Evolutionary conservation across 2,329 filamentous ascomycete genomes (phyloP).

Genomic region (Thielaviopsis cerberus): DNA sequence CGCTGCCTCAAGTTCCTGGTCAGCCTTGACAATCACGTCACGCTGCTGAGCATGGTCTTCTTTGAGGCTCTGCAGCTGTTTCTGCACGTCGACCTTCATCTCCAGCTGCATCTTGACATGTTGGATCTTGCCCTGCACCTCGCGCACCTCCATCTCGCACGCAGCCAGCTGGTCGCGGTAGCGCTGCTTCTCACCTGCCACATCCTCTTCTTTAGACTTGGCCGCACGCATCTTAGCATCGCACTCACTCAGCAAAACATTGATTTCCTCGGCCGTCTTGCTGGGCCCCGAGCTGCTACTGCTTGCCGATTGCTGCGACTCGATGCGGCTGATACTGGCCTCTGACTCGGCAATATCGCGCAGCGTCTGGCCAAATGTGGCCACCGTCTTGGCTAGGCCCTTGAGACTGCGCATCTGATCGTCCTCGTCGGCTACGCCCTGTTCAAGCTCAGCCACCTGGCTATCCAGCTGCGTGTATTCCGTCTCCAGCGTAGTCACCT

Average conservation of each 20-base stretch:
- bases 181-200: constrained; percentile 53
- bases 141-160: constrained; percentile 60
- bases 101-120: constrained; percentile 57
- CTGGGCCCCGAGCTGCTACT: neutral
- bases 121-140: constrained; percentile 54
- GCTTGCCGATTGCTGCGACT: constrained; percentile 52
- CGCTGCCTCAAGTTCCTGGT: constrained; percentile 55
- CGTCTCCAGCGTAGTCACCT: constrained; percentile 41
- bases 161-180: constrained; percentile 46
- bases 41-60: constrained; percentile 49
- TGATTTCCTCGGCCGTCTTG: constrained; percentile 58
- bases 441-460: constrained; percentile 50
- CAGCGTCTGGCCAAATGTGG: constrained; percentile 53
- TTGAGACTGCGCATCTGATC: constrained; percentile 55
- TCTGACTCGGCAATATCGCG: constrained; percentile 55
- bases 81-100: constrained; percentile 53
- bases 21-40: constrained; percentile 47
- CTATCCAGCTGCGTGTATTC: constrained; percentile 42
- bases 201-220: constrained; percentile 45
- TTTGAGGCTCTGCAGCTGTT: constrained; percentile 56
- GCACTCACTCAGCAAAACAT: constrained; percentile 50
- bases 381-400: constrained; percentile 55
- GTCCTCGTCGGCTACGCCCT: constrained; percentile 42
- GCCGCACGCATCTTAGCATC: constrained; percentile 47
- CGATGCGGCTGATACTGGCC: constrained; percentile 54